Base-by-base conservation (phyloP, 73 alveolate species). In the Paramecium tetraurelia region DNA sequence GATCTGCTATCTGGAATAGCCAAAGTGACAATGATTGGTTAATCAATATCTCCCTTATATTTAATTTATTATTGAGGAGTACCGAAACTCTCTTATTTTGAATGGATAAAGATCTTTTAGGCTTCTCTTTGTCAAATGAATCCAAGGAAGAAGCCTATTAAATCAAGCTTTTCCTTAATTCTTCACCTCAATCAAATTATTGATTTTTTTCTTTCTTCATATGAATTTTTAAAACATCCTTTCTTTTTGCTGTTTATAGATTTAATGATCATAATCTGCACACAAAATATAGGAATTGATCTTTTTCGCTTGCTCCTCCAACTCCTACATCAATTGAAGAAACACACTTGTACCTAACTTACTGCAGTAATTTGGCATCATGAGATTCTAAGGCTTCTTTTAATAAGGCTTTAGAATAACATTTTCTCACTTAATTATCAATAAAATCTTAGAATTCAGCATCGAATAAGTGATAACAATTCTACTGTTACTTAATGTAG, bases 391-490 rank as follows among this genome's bases (percentile, higher is more conserved):
- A 16, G 5, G 90, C 90, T 80, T 80, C 70, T 46, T 80, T 80
- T 41, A 80, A 48, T 35, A 80, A n/a, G 7, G 63, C 57, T 46
- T 80, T 80, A 18, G 90, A 80, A 22, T 80, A 80, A 22, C 43
- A 80, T 44, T 80, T 80, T 22, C 90, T 80, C 1, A 80, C 90
- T 80, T 80, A 44, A 20, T 40, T 80, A 35, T 80, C 90, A 22
- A 80, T 80, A 46, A 80, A 80, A 20, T 80, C 90, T 80, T 80
- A 22, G 53, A 80, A 80, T 11, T 80, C 90, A 3, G 90, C 90
- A 80, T 80, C 90, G 43, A 80, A 80, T 11, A 80, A 31, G 46
- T 80, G 90, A 22, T 80, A 80, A 24, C 90, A 80, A 80, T 80
- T 80, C 31, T 80, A 80, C 12, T 80, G 35, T 35, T 80, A 80